Base-by-base conservation (phyloP, 2,329 filamentous ascomycete genomes). In the Sordariomycetes sp. region DNA sequence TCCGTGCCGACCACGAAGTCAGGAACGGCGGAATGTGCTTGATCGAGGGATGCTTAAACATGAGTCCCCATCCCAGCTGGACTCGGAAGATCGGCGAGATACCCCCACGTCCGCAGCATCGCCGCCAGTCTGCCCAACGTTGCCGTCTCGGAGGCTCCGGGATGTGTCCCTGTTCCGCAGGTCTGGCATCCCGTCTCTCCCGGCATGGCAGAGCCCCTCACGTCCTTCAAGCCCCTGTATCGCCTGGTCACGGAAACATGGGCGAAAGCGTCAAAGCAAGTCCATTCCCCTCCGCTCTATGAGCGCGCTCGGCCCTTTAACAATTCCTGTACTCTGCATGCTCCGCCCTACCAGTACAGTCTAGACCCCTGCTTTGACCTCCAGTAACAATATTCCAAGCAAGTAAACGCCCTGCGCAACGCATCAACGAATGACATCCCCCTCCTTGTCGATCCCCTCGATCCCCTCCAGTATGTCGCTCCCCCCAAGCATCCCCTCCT, bases 381-480 rank as follows among this genome's bases (percentile, higher is more conserved):
- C 18, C 37, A 3, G 4, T 43, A 50, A 22, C 16, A 2, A 24
- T 24, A 50, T 50, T 22, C 4, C 20, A 14, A 50, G 12, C 22
- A 40, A 34, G 22, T 34, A 50, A n/a, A 50, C 20, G n/a, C 20
- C 43, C n/a, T 50, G n/a, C 20, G 12, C 3, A 50, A 50, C n/a
- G n/a, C 8, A 78, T 82, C 69, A 89, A 59, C 87, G 85, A 70
- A 91, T 90, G 61, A 89, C 73, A 59, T 87, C 85, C 1, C 79
- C 82, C 63, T 88, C 86, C 68, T 86, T 85, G 64, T 91, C 87
- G 64, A 94, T 87, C 3, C 89, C 89, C 68, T 95, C 87, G 58
- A 91, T 74, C 22, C 83, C 83, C 69, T 96, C 91, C 35, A 96
- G 77, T 62, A 97, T 95, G 69, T 88, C 85, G 71, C 90, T 95